Base-by-base conservation (phyloP, 768 basidiomycete species). In the Agrocybe chaxingu region DNA sequence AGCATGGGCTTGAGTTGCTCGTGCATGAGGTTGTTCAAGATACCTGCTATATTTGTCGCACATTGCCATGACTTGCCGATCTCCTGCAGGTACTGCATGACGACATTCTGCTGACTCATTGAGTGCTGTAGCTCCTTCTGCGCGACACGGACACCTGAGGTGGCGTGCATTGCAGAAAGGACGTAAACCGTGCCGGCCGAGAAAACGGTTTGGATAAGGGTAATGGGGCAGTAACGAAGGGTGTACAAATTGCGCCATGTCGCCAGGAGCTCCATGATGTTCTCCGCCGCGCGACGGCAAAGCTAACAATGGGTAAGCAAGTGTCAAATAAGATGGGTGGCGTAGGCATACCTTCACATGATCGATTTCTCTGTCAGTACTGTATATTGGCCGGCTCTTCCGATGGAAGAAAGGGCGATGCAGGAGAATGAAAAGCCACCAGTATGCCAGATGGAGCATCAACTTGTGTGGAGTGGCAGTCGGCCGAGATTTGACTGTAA, bases 101-200 rank as follows among this genome's bases (percentile, higher is more conserved):
- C 79, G 7, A 74, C 63, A 45, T 75, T 68, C 7, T 75, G 73
- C 44, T 79, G 74, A 0, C 68, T 57, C 37, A 75, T 60, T 4
- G 76, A 69, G 3, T 72, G 67, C 6, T 70, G 66, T 19, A 80
- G 70, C 2, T 78, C 71, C 52, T 76, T 75, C 47, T 72, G 66
- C 0, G 77, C 79, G 2, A 76, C 66, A 3, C 79, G 76, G 4
- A 72, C 61, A 19, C 73, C 70, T 24, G 75, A 72, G n/a, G 71
- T 71, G 1, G 80, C 78, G 60, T 80, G 77, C 50, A 80, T 74
- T 12, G 79, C 78, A 13, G 71, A 69, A 36, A 82, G 70, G 11
- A 84, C 72, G 57, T 75, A 82, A 7, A 81, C 72, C 3, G 80
- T 84, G 11, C 81, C 83, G 1, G 82, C 80, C 4, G 78, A 77